Base-by-base conservation (phyloP, 805 yeast species). In the Ogataea trehalophila region DNA sequence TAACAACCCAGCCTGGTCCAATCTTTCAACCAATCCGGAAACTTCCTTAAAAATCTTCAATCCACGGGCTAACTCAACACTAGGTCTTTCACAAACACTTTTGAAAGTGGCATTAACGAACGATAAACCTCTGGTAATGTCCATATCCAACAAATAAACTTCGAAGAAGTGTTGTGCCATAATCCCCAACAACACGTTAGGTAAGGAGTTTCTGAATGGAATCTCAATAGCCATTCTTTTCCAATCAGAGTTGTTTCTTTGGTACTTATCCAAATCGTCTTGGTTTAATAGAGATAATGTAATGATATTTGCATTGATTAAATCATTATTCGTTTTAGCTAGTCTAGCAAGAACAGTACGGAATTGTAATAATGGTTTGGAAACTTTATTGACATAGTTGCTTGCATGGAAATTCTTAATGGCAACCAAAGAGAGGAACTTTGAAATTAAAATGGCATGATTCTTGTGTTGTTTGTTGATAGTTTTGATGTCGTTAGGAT, bases 321-420 rank as follows among this genome's bases (percentile, higher is more conserved):
- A 65, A 52, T 80, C 81, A 50, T 79, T 74, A 26, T 81, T 60
- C 38, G 73, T 73, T 20, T 65, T 67, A 31, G 74, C 74, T 42
- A 85, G 63, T 42, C 76, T 76, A 46, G 80, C 74, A 41, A 85
- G 62, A 47, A 80, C 79, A 17, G 89, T 82, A 59, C 90, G 76
- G 62, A 84, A 85, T 39, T 80, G 76, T 42, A 87, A 69, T 34
- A 87, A 69, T 36, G 79, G 75, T 54, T 83, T 77, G 16, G 88
- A 85, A 33, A 88, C 71, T 14, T 89, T 90, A 2, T 91, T 91
- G 40, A 76, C 75, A 66, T 79, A 83, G 43, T 76, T 78, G 37
- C 71, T 71, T 26, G 79, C 79, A 58, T 68, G 71, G 40, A 70
- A 55, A 31, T 83, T 82, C 5, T 74, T 70, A 3, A 74, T 58